phyloP scores from a whole-genome alignment of 164 flowering plant genomes.

The Kingdonia uniflora region DNA sequence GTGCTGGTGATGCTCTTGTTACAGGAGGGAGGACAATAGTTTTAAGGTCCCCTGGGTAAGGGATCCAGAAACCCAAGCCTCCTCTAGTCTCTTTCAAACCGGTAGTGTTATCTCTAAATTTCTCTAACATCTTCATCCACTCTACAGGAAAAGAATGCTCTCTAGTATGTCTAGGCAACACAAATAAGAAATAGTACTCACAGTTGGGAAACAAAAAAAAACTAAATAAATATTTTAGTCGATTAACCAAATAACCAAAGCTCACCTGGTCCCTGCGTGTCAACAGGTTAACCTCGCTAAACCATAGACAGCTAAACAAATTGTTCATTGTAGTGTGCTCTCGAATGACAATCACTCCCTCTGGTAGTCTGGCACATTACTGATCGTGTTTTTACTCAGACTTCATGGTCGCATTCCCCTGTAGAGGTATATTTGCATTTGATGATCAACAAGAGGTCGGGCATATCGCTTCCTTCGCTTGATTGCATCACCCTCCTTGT shows the following conservation, averaged over 20 bases:
- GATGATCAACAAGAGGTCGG: slow-evolving; percentile 87
- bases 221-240: slow-evolving; percentile 54
- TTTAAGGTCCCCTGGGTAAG: slow-evolving; percentile 73
- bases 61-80: slow-evolving; percentile 92
- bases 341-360: slow-evolving; percentile 85
- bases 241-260: slow-evolving; percentile 85
- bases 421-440: slow-evolving; percentile 77
- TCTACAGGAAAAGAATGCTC: slow-evolving; percentile 88
- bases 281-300: slow-evolving; percentile 89
- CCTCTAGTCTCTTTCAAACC: slow-evolving; percentile 75
- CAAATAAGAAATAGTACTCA: slow-evolving; percentile 75
- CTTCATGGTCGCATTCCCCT: slow-evolving; percentile 94
- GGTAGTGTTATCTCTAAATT: slow-evolving; percentile 39
- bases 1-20: slow-evolving; percentile 75
- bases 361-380: slow-evolving; percentile 80
- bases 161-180: slow-evolving; percentile 75
- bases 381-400: slow-evolving; percentile 36
- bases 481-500: slow-evolving; percentile 95
- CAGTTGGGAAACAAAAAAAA: slow-evolving; percentile 93
- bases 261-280: slow-evolving; percentile 98
- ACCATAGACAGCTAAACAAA: slow-evolving; percentile 93
- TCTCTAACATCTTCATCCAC: slow-evolving; percentile 64
- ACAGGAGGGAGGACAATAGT: slow-evolving; percentile 62
- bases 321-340: slow-evolving; percentile 85
- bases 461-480: slow-evolving; percentile 97